These are phyloP conservation scores for Talaromyces marneffei DNA, from an alignment of 2,329 filamentous ascomycete genomes.

Conservation along the genomic window DNA sequence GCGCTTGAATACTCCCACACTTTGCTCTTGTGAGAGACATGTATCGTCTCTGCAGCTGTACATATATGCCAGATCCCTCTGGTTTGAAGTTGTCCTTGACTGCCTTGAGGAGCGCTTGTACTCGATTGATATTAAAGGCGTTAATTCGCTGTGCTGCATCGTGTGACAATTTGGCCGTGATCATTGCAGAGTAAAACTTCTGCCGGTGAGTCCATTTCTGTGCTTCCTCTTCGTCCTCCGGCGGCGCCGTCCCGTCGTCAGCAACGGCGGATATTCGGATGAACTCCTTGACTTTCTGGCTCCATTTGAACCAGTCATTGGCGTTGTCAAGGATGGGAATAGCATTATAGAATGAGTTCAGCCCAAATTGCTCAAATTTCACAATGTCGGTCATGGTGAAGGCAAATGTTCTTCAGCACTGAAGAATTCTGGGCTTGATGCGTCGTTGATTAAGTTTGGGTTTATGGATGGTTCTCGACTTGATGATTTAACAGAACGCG, in stretches of 20 bases:
- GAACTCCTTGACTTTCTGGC: slow-evolving; percentile 12
- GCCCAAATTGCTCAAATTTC: slow-evolving; percentile 7
- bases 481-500: neutral
- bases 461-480: neutral
- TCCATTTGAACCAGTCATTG: slow-evolving; percentile 12
- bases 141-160: slow-evolving; percentile 7
- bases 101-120: slow-evolving; percentile 7
- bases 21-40: slow-evolving; percentile 9
- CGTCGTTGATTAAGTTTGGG: neutral
- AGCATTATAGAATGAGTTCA: slow-evolving; percentile 7
- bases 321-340: slow-evolving; percentile 12
- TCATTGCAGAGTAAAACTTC: slow-evolving; percentile 21
- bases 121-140: slow-evolving; percentile 4
- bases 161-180: slow-evolving; percentile 3
- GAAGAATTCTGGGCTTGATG: slow-evolving; percentile 2
- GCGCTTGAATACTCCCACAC: slow-evolving; percentile 10
- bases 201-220: slow-evolving; percentile 16
- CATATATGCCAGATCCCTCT: slow-evolving; percentile 10
- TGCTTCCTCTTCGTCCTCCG: slow-evolving; percentile 2
- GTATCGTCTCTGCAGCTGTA: slow-evolving; percentile 4
- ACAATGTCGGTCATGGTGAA: neutral
- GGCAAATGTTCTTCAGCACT: neutral
- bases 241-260: neutral
- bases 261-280: slow-evolving; percentile 7
- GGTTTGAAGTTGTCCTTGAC: slow-evolving; percentile 10